A percentile compares a stretch with the other conserved stretches of the same genome.
Evolutionary conservation across 2,329 filamentous ascomycete species (phyloP).

Genomic region (Botryotinia calthae): DNA sequence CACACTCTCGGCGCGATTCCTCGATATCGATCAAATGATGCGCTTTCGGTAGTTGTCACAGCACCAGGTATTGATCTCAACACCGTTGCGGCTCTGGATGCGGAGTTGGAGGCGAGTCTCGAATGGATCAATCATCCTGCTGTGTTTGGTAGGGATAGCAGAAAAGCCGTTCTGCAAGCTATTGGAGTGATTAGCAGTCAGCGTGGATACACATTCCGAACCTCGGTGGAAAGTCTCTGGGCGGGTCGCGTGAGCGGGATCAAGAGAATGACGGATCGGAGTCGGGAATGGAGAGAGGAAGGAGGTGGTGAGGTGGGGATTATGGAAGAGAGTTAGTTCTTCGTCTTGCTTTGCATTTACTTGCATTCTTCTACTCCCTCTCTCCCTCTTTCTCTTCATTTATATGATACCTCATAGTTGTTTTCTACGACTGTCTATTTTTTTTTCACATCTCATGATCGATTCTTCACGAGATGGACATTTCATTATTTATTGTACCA

Average conservation of each 20-base stretch:
- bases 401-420: not conserved
- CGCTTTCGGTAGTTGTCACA: constrained; percentile 46
- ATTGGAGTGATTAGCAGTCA: constrained; percentile 97
- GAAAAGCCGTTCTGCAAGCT: constrained; percentile 92
- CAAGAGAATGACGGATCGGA: constrained; percentile 75
- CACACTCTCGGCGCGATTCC: constrained; percentile 44
- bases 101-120: constrained; percentile 82
- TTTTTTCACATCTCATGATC: not conserved
- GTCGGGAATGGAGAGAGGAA: constrained; percentile 89
- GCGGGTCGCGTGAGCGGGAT: constrained; percentile 78
- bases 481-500: not conserved
- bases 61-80: constrained; percentile 76
- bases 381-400: not conserved
- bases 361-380: not conserved
- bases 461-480: not conserved
- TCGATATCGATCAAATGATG: constrained; percentile 52
- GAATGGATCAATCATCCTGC: constrained; percentile 99
- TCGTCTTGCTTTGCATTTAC: not conserved
- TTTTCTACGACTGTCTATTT: not conserved
- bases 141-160: constrained; percentile 87
- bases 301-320: constrained; percentile 41
- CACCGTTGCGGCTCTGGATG: constrained; percentile 83
- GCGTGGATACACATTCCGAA: constrained; percentile 88
- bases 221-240: constrained; percentile 86
- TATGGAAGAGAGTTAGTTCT: constrained; percentile 36